phyloP scores from a whole-genome alignment of 2,329 filamentous ascomycete species.

The Lecanicillium sp. region DNA sequence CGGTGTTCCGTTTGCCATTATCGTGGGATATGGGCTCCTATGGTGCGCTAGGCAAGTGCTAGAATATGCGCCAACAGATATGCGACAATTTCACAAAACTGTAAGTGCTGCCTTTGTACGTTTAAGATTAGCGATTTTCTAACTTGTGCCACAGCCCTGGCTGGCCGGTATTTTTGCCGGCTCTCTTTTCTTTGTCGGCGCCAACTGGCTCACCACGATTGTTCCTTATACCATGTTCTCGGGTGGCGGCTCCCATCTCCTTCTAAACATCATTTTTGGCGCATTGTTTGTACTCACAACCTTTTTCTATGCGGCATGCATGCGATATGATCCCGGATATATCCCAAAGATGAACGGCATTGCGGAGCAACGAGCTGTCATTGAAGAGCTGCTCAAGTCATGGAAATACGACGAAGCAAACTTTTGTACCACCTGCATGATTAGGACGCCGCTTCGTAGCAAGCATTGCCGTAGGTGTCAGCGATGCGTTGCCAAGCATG shows the following conservation, averaged over 20 bases:
- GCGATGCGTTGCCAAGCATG: constrained; percentile 90
- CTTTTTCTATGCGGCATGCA: constrained; percentile 83
- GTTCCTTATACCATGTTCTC: constrained; percentile 39
- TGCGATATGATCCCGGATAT: constrained; percentile 85
- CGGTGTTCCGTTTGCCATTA: constrained; percentile 63
- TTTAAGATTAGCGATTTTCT: constrained; percentile 7
- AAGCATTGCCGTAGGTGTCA: constrained; percentile 92
- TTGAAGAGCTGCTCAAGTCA: constrained; percentile 73
- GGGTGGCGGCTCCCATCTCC: constrained; percentile 40
- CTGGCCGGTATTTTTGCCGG: constrained; percentile 88
- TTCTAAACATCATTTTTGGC: constrained; percentile 71
- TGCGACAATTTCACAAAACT: constrained; percentile 84
- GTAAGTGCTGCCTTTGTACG: constrained; percentile 34
- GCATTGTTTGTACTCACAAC: constrained; percentile 55
- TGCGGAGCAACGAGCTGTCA: constrained; percentile 79
- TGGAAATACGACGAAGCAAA: constrained; percentile 93
- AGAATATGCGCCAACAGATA: constrained; percentile 76
- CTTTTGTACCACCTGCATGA: constrained; percentile 93
- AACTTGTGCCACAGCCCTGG: constrained; percentile 57
- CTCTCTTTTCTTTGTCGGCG: constrained; percentile 71
- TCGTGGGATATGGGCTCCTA: constrained; percentile 63
- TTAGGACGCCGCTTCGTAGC: constrained; percentile 81
- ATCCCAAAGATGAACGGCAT: constrained; percentile 86
- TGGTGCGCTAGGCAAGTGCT: constrained; percentile 70
- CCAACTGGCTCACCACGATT: constrained; percentile 67